A percentile compares a stretch with the other conserved stretches of the same genome.
Conservation (phyloP, 192 early-diverging fungal species). For the Pilaira anomala region DNA sequence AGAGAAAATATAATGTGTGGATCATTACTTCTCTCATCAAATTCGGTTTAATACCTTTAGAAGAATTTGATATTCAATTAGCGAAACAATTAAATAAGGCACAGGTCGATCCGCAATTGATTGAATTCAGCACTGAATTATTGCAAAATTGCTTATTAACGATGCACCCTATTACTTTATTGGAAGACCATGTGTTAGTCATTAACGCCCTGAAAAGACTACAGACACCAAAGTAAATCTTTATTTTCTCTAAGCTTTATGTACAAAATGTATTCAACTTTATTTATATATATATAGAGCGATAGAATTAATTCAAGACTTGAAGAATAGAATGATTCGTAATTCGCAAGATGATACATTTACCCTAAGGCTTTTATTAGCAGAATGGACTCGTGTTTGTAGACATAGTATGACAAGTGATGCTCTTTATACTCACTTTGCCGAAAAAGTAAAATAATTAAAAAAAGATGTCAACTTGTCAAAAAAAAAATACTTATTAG, state of each 20-base stretch:
- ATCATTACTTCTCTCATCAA: constrained; percentile 77
- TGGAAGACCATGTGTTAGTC: constrained; percentile 20
- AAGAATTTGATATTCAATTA: constrained; percentile 87
- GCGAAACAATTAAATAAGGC: constrained; percentile 77
- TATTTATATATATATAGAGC: constrained; percentile 33
- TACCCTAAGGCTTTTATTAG: constrained; percentile 53
- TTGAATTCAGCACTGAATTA: constrained; percentile 75
- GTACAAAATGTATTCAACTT: constrained; percentile 32
- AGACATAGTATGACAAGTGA: constrained; percentile 66
- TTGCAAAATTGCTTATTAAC: constrained; percentile 59
- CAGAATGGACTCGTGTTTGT: constrained; percentile 75
- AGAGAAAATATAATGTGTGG: constrained; percentile 80
- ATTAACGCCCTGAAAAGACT: constrained; percentile 52
- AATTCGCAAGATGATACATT: not conserved
- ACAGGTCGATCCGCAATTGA: constrained; percentile 34
- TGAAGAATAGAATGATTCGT: constrained; percentile 19
- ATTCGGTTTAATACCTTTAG: constrained; percentile 65
- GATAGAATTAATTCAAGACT: constrained; percentile 34
- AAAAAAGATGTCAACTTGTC: no score
- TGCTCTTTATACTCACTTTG: constrained; percentile 56
- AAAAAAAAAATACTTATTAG: not conserved
- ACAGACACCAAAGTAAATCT: constrained; percentile 47
- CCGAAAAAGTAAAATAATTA: constrained; percentile 31
- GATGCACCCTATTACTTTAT: constrained; percentile 42
- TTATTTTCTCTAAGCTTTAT: constrained; percentile 56